A percentile compares a stretch with the other conserved stretches of the same genome.
Conservation (phyloP, 2,329 filamentous ascomycete species). For the Colletotrichum sp. region DNA sequence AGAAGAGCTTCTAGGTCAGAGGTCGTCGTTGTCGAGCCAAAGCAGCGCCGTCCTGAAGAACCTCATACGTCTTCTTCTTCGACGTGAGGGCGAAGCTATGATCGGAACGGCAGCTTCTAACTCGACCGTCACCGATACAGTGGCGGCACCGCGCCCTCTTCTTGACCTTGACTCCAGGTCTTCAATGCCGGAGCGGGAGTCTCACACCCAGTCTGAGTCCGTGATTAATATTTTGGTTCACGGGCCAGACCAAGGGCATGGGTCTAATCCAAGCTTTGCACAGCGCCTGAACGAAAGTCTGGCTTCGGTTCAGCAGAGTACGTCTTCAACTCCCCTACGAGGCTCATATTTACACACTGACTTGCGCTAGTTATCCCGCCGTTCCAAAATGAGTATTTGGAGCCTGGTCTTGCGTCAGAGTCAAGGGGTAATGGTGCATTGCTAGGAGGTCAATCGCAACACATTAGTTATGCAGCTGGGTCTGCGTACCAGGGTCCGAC, state of each 20-base stretch:
- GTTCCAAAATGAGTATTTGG: background rate
- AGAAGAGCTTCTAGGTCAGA: background rate
- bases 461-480: background rate
- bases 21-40: background rate
- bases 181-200: background rate
- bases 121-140: background rate
- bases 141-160: background rate
- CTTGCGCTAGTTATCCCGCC: background rate
- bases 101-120: background rate
- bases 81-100: background rate
- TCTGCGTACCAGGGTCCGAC: background rate
- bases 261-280: background rate
- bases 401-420: background rate
- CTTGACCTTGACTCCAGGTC: background rate
- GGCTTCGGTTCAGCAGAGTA: background rate
- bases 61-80: background rate
- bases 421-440: background rate
- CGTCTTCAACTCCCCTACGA: accelerated
- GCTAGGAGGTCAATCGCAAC: background rate
- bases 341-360: background rate
- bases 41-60: background rate
- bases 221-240: background rate
- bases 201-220: background rate
- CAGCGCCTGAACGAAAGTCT: background rate
- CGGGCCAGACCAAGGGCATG: background rate